A percentile compares a stretch with the other conserved stretches of the same genome.
These are phyloP conservation scores for Penicillium sp. DNA, from an alignment of 2,329 filamentous ascomycete species.

Conservation along the genomic window DNA sequence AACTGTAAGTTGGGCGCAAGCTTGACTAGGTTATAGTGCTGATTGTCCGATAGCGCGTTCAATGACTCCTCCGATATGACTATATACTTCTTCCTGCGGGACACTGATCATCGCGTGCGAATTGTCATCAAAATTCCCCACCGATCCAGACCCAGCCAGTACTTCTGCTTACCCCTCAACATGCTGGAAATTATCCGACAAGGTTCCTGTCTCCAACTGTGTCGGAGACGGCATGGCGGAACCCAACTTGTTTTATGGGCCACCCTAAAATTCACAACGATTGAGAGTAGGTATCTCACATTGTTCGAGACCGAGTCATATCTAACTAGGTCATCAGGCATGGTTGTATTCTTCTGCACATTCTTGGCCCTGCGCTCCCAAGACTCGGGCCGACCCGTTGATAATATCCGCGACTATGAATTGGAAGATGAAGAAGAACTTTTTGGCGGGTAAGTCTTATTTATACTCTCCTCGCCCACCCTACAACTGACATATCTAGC, in stretches of 20 bases:
- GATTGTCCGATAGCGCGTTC: constrained; percentile 43
- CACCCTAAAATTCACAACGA: constrained; percentile 53
- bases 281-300: constrained; percentile 48
- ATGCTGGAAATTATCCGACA: constrained; percentile 40
- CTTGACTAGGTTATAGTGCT: background rate
- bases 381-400: constrained; percentile 45
- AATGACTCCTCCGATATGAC: constrained; percentile 45
- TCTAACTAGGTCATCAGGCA: constrained; percentile 34
- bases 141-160: constrained; percentile 39
- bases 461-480: background rate
- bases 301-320: background rate
- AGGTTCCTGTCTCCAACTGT: constrained; percentile 42
- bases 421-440: constrained; percentile 48
- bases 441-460: constrained; percentile 48
- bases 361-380: constrained; percentile 59
- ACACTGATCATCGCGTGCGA: constrained; percentile 51
- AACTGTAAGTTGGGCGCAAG: constrained; percentile 31
- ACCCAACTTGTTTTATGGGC: constrained; percentile 52
- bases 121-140: constrained; percentile 53
- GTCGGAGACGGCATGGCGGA: constrained; percentile 35
- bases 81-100: constrained; percentile 53
- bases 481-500: constrained; percentile 32
- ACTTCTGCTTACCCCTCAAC: constrained; percentile 53
- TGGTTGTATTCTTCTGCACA: constrained; percentile 58
- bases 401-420: constrained; percentile 49